Base-by-base conservation (phyloP, 176 grass and related monocot genomes). In the Paspalum notatum region DNA sequence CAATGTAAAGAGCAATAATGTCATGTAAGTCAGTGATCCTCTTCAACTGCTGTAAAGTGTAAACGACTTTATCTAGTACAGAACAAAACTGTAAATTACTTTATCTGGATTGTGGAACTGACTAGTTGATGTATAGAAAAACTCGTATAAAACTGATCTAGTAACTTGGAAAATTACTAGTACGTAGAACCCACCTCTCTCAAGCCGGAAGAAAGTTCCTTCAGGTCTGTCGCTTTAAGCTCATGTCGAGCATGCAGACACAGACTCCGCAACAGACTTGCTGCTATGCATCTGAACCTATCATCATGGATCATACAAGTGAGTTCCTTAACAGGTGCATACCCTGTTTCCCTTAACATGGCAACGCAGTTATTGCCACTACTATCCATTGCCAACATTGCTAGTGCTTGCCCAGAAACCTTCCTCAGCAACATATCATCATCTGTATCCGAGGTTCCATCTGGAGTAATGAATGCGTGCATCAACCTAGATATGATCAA, bases 231-330 rank as follows among this genome's bases (percentile, higher is more conserved):
- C 1, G 25, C 40, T 15, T 68, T 63, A 22, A 87, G 40, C 20
- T 71, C 13, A 12, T 12, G 0, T n/a, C 20, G 66, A 72, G 56
- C 73, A 5, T 87, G 56, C 47, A 25, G 0, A 49, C 72, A 72
- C 12, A 87, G 4, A 65, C 39, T 64, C 4, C 12, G 55, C 65
- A 87, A 55, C 18, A 87, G 26, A 53, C 55, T 87, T 25, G 79
- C 74, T 0, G 85, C 79, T 3, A 82, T 14, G 6, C 21, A 82
- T 24, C 24, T 71, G 20, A 26, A 56, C 9, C 2, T 76, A 1
- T 25, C 65, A 38, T 10, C 3, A 16, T 56, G 24, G 54, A 82
- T 63, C 73, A 87, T 77, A 1, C 0, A 0, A 40, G 24, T 48
- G 39, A 87, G 79, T 37, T 71, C 39, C 14, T 15, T 38, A 22